Evolutionary conservation across 768 basidiomycete species (phyloP).

Genomic region (Kwoniella sp.): DNA sequence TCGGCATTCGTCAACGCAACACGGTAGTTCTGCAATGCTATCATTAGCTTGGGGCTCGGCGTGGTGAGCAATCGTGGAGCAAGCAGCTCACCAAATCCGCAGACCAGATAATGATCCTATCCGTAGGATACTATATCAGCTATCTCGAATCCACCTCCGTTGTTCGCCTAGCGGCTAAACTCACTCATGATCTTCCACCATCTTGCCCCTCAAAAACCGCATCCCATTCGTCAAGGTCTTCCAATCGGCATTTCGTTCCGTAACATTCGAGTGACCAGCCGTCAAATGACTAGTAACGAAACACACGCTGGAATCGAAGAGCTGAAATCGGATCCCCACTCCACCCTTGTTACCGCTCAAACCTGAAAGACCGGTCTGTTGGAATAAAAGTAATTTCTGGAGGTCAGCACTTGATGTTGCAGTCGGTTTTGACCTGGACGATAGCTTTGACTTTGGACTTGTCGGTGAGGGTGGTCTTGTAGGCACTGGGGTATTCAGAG

Average conservation of each 20-base stretch:
- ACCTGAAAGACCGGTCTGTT: constrained; percentile 63
- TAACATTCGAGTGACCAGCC: constrained; percentile 87
- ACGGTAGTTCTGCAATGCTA: constrained; percentile 69
- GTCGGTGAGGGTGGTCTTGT: neutral
- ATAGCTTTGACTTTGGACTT: neutral
- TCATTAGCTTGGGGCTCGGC: constrained; percentile 1
- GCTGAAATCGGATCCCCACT: constrained; percentile 87
- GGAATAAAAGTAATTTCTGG: neutral
- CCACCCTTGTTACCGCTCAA: constrained; percentile 88
- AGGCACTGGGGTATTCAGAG: neutral
- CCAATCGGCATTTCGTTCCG: constrained; percentile 90
- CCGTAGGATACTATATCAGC: constrained; percentile 1
- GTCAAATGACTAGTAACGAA: constrained; percentile 95
- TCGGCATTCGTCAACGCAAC: constrained; percentile 81
- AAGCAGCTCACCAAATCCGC: constrained; percentile 67
- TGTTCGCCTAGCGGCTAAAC: constrained; percentile 41
- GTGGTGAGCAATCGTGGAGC: neutral
- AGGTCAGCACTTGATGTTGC: constrained; percentile 3
- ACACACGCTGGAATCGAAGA: constrained; percentile 87
- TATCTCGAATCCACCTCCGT: neutral
- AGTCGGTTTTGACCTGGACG: neutral
- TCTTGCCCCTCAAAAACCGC: constrained; percentile 86
- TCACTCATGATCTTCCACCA: constrained; percentile 86
- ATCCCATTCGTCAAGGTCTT: constrained; percentile 79
- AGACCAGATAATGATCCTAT: constrained; percentile 87